Percentiles rank a stretch among this genome's conserved stretches.
Conservation (phyloP, 2,329 filamentous ascomycete genomes). For the Triangularia verruculosa region DNA sequence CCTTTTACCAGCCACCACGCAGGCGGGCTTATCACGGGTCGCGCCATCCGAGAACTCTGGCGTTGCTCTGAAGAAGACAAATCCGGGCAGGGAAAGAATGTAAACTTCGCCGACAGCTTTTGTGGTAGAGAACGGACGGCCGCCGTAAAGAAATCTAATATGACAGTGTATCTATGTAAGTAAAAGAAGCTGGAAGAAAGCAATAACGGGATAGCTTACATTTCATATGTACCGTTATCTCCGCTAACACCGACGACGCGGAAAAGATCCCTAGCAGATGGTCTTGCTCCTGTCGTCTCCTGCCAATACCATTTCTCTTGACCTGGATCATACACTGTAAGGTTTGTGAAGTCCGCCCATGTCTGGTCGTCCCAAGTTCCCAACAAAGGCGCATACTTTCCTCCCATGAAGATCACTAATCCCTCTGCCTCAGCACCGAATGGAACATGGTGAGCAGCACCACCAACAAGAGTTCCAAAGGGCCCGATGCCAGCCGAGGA, state of each 20-base stretch:
- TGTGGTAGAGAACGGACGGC: conserved; percentile 25
- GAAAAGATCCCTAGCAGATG: conserved; percentile 30
- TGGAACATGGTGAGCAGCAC: conserved; percentile 32
- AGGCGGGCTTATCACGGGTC: conserved; percentile 33
- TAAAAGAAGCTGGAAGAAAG: neutral
- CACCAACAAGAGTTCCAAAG: conserved; percentile 32
- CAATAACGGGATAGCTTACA: no score
- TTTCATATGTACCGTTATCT: conserved; percentile 30
- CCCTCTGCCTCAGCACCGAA: conserved; percentile 27
- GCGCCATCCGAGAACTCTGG: neutral
- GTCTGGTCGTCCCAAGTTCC: conserved; percentile 24
- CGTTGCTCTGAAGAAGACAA: conserved; percentile 35
- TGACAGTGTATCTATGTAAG: neutral
- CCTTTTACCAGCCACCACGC: conserved; percentile 33
- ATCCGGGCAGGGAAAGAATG: conserved; percentile 39
- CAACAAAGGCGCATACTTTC: conserved; percentile 10
- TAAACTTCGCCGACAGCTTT: conserved; percentile 33
- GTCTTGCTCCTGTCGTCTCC: conserved; percentile 32
- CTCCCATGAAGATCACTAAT: conserved; percentile 35
- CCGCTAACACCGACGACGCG: conserved; percentile 34
- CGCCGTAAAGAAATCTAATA: conserved; percentile 32
- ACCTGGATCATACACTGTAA: conserved; percentile 36
- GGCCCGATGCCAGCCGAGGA: conserved; percentile 28
- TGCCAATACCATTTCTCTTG: conserved; percentile 37
- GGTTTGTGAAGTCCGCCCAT: conserved; percentile 28